Evolutionary conservation across 2,329 filamentous ascomycete species (phyloP).

Genomic region (Calonectria leucothoes): DNA sequence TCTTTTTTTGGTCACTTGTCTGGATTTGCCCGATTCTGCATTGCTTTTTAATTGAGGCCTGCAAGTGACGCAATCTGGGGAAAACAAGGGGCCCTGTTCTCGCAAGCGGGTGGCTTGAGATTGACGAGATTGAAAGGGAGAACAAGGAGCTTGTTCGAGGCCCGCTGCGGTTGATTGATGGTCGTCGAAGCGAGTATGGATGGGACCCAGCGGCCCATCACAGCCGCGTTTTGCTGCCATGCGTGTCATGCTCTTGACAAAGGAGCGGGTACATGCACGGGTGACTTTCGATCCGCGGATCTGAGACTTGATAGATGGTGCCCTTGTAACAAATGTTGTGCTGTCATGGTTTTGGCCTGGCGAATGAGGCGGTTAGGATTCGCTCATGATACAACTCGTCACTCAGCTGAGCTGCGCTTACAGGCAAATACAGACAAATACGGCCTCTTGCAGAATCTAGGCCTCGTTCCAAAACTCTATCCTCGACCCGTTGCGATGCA

Average conservation of each 20-base stretch:
- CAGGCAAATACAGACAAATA: neutral
- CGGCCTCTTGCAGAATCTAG: neutral
- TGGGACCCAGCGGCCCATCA: neutral
- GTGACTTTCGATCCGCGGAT: neutral
- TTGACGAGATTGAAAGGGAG: constrained; percentile 15
- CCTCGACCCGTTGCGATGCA: neutral
- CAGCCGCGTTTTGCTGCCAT: neutral
- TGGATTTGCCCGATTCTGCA: neutral
- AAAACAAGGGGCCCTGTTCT: constrained; percentile 17
- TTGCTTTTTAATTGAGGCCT: constrained; percentile 7
- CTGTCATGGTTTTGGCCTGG: neutral
- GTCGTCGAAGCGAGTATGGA: neutral
- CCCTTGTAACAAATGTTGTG: neutral
- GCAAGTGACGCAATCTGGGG: constrained; percentile 20
- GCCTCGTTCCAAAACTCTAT: neutral
- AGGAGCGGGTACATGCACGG: neutral
- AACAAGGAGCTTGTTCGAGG: neutral
- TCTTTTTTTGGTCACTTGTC: neutral
- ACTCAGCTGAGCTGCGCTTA: neutral
- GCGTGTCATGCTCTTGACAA: neutral
- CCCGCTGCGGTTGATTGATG: neutral
- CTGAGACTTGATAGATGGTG: neutral
- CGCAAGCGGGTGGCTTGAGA: neutral
- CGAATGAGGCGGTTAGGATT: neutral
- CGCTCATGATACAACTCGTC: neutral